Evolutionary conservation across 2,329 filamentous ascomycete species (phyloP).

Genomic region (Fusarium verticillioides): DNA sequence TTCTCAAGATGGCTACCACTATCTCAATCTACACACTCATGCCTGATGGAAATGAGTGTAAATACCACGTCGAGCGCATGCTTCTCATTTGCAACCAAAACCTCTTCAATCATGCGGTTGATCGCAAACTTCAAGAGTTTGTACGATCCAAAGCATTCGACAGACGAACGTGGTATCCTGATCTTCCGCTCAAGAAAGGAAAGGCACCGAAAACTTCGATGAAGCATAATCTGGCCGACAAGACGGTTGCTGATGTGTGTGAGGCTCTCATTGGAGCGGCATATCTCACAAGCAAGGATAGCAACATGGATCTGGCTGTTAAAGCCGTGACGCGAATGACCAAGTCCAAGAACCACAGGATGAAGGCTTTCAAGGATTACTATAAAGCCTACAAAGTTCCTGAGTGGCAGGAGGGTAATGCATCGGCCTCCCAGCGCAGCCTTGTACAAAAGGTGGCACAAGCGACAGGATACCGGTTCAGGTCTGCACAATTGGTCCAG

Average conservation of each 20-base stretch:
- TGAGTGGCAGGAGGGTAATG: conserved; percentile 71
- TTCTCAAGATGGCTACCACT: conserved; percentile 95
- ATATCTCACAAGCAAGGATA: conserved; percentile 61
- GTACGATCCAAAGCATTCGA: conserved; percentile 87
- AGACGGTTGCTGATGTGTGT: conserved; percentile 92
- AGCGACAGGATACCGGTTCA: conserved; percentile 72
- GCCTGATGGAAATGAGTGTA: conserved; percentile 82
- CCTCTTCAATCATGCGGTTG: conserved; percentile 79
- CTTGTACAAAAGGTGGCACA: conserved; percentile 72
- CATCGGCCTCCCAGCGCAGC: conserved; percentile 75
- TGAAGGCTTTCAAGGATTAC: conserved; percentile 79
- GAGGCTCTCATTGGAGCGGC: conserved; percentile 94
- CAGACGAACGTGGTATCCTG: conserved; percentile 88
- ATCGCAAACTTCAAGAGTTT: conserved; percentile 74
- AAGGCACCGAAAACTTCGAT: conserved; percentile 63
- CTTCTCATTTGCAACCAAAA: conserved; percentile 90
- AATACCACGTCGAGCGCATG: conserved; percentile 93
- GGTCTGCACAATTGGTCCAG: conserved; percentile 77
- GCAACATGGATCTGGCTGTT: conserved; percentile 67
- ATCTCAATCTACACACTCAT: conserved; percentile 84
- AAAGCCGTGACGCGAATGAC: conserved; percentile 76
- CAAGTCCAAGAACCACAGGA: conserved; percentile 73
- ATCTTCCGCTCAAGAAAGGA: conserved; percentile 77
- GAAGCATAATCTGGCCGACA: conserved; percentile 80
- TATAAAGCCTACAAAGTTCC: conserved; percentile 74